Conservation (phyloP, 139 green algal species). For the Micromonas commoda region DNA sequence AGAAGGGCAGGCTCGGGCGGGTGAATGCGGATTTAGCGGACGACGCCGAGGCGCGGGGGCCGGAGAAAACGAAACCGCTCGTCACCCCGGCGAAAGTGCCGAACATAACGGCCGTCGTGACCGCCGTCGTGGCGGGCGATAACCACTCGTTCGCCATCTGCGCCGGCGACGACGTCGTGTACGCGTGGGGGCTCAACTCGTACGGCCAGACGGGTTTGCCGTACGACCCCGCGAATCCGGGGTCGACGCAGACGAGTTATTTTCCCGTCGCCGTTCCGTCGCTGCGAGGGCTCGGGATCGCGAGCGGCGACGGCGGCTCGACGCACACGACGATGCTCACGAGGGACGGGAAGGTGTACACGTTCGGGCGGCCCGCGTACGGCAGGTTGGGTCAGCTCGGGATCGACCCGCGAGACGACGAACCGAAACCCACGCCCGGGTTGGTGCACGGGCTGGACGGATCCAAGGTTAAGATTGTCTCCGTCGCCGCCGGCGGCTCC, state of each 20-base stretch:
- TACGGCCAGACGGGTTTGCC: slow-evolving; percentile 22
- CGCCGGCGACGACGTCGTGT: slow-evolving; percentile 2
- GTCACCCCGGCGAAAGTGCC: neutral
- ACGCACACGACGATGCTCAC: slow-evolving; percentile 24
- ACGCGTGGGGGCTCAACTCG: slow-evolving; percentile 25
- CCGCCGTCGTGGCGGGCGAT: neutral
- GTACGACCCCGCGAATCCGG: neutral
- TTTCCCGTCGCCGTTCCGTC: neutral
- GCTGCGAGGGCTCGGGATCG: neutral
- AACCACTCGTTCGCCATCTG: slow-evolving; percentile 15
- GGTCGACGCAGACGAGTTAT: neutral
- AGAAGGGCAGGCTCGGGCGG: slow-evolving; percentile 33
- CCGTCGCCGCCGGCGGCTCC: too few relatives aligned
- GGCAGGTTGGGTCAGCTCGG: slow-evolving; percentile 11
- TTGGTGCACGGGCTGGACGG: neutral
- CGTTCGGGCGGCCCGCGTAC: slow-evolving; percentile 16
- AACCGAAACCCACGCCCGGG: neutral
- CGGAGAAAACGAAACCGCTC: neutral
- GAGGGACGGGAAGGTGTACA: slow-evolving; percentile 13
- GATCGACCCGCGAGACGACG: slow-evolving; percentile 1
- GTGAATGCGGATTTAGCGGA: neutral
- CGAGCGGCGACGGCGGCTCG: slow-evolving; percentile 17
- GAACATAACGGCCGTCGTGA: neutral
- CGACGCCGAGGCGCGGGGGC: neutral
- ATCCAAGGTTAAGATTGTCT: neutral